Base-by-base conservation (phyloP, 208 protist species). In the Crithidia acanthocephali region DNA sequence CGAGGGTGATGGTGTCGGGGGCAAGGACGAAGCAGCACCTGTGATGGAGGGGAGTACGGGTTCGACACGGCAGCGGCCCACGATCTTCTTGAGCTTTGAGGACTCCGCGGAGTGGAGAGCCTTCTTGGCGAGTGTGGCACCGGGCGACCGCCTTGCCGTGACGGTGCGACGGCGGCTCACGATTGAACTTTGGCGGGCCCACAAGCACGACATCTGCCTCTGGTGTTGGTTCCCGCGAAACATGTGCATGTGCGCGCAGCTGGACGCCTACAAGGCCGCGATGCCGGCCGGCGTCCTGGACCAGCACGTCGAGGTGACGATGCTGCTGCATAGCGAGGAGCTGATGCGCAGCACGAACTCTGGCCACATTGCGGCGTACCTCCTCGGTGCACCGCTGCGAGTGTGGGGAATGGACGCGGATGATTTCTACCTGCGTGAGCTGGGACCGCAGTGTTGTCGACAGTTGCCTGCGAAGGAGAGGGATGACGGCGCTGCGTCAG, bases 281-380 rank as follows among this genome's bases (percentile, higher is more conserved):
- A 47, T 95, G 55, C 83, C 76, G 16, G 48, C 61, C 0, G 42
- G 18, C 44, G 45, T 74, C 25, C 44, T 81, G 11, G 64, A 78
- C 27, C 27, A 40, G 23, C 58, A 68, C 27, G 74, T 85, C 4
- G 62, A 74, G 47, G 77, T 94, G 42, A 92, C 87, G 44, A 86
- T 95, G 72, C 68, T 95, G 18, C 74, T 95, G 60, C 90, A 95
- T 75, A 60, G 80, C 10, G 90, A 88, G 68, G 90, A 95, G 76
- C 22, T 95, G 45, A 85, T 95, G 81, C 90, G 90, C 16, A 87
- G 84, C 68, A 93, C 90, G 23, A 95, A 95, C 78, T 86, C 90
- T 5, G 90, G 90, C 8, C 90, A 95, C 74, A 87, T 95, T 68
- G 85, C 85, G 9, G 90, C 87, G n/a, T 87, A 81, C 68, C 57